phyloP scores from a whole-genome alignment of 2,329 filamentous ascomycete genomes.

The Fusarium verticillioides region DNA sequence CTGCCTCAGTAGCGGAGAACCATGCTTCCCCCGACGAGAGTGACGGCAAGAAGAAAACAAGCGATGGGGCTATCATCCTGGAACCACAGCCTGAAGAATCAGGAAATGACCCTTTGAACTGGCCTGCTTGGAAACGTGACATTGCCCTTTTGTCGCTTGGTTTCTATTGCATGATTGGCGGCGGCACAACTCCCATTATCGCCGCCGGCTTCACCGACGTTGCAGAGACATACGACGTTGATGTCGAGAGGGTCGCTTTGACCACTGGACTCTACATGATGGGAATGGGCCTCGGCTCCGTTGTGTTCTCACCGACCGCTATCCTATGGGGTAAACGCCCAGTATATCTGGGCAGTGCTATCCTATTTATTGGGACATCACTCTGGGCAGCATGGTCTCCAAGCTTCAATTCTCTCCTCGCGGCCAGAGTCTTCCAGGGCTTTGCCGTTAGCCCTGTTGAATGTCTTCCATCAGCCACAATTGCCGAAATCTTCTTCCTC shows the following conservation, averaged over 20 bases:
- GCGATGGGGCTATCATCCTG: constrained; percentile 85
- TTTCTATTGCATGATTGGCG: constrained; percentile 92
- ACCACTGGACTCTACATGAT: constrained; percentile 96
- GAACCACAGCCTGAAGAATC: constrained; percentile 94
- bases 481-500: constrained; percentile 95
- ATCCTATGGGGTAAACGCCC: constrained; percentile 92
- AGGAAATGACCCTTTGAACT: constrained; percentile 91
- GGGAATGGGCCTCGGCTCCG: constrained; percentile 86
- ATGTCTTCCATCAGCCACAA: constrained; percentile 90
- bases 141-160: constrained; percentile 82
- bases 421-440: constrained; percentile 88
- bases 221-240: constrained; percentile 71
- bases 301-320: constrained; percentile 88
- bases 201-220: constrained; percentile 91
- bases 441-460: constrained; percentile 90
- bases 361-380: constrained; percentile 80
- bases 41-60: constrained; percentile 76
- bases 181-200: constrained; percentile 89
- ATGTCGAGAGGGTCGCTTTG: constrained; percentile 78
- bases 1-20: constrained; percentile 3
- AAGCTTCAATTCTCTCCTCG: constrained; percentile 79
- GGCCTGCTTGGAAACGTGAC: constrained; percentile 85
- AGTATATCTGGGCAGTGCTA: constrained; percentile 81
- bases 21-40: constrained; percentile 33
- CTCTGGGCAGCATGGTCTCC: constrained; percentile 90